Evolutionary conservation across 1,284 basidiomycete species (phyloP), one percentile per base, ranked within the genome.

Genomic region (Bondarzewia mesenterica): DNA sequence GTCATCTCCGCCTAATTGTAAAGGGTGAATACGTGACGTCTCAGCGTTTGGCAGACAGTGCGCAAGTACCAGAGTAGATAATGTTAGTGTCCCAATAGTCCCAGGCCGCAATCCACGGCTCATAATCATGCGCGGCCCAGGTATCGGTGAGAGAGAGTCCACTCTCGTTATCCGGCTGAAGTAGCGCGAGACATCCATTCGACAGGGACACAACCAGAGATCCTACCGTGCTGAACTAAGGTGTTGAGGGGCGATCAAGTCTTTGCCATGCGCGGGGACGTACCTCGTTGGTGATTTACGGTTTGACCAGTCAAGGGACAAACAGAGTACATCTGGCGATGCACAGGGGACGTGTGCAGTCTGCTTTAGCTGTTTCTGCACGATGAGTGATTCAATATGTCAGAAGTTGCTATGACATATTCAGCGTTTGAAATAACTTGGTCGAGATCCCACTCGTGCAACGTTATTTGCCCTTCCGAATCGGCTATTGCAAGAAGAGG

Each of bases 21-120:
- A 44, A 15, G n/a, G n/a, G n/a, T n/a, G n/a, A n/a, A n/a, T n/a
- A n/a, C n/a, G n/a, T n/a, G n/a, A n/a, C n/a, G n/a, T n/a, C n/a
- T 32, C 15, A 41, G 41, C 43, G 20, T 10, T 16, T 38, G 37
- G 44, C 35, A 23, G 23, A 40, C 10, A 20, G 41, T 40, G 41
- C 21, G 12, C 21, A 42, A 16, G 39, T 50, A 87, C 93, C 94
- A 14, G 91, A 93, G 71, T 92, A 97, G 2, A 95, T 72, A 14
- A 86, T 64, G 55, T 82, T 80, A 0, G 72, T 67, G 51, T 90
- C 68, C 85, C 89, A 93, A 56, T 87, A 85, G 60, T 97, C 81
- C 82, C 90, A 99, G 0, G 89, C 84, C 0, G 85, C 82, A 42
- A 93, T 84, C 96, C 96, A 99, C 0, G 95, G 89, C 63, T 99